These are phyloP conservation scores for Ambrosia trifida DNA, from an alignment of 129 eudicot genomes.

Conservation along the genomic window DNA sequence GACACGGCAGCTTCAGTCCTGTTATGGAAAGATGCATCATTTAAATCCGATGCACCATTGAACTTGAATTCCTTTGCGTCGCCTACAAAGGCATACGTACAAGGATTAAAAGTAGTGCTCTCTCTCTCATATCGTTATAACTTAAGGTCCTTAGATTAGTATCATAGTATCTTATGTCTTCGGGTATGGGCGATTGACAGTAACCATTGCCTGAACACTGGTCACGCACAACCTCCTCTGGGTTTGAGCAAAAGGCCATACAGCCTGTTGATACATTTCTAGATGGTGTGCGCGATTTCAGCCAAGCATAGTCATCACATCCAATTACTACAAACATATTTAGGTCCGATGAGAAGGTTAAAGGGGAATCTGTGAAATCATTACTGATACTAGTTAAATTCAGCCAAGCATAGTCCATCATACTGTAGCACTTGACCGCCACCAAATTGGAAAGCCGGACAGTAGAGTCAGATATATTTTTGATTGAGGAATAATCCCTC, in stretches of 20 bases:
- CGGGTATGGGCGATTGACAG: conserved; percentile 40
- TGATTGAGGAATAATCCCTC: background rate
- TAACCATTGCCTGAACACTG: conserved; percentile 51
- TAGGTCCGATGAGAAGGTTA: conserved; percentile 22
- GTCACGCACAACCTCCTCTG: conserved; percentile 9
- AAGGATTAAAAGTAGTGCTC: conserved; percentile 17
- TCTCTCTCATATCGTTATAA: too few species aligned
- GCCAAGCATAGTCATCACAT: conserved; percentile 32
- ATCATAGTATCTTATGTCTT: background rate
- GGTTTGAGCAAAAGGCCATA: conserved; percentile 27
- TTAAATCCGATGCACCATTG: conserved; percentile 20
- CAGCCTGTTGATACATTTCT: conserved; percentile 14
- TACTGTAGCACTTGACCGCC: background rate
- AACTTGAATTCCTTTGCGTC: conserved; percentile 28
- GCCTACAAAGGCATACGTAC: conserved; percentile 46
- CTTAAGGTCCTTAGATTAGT: background rate
- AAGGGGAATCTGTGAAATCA: background rate
- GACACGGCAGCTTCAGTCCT: conserved; percentile 25
- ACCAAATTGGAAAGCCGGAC: background rate
- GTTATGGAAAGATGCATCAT: background rate
- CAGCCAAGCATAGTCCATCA: too few species aligned
- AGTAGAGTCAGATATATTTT: background rate
- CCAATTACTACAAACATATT: conserved; percentile 38
- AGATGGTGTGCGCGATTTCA: background rate
- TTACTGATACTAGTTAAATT: too few species aligned